phyloP scores from a whole-genome alignment of 805 yeast genomes.

The Candida cerambycidarum region DNA sequence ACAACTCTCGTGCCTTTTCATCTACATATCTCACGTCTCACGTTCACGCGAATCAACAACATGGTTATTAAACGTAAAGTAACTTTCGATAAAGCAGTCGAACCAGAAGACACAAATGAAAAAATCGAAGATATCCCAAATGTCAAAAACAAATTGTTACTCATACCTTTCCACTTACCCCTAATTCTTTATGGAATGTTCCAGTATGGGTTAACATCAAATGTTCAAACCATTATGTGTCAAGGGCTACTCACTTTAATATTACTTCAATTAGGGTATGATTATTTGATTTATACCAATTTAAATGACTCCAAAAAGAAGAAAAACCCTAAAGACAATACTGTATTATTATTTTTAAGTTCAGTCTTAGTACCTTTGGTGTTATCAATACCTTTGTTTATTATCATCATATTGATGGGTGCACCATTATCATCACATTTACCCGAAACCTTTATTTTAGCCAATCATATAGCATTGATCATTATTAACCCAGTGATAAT shows the following conservation, averaged over 20 bases:
- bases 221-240: conserved; percentile 22
- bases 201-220: conserved; percentile 26
- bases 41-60: neutral
- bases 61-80: conserved; percentile 14
- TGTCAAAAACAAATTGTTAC: conserved; percentile 8
- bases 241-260: conserved; percentile 26
- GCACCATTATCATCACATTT: conserved; percentile 66
- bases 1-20: too few species aligned
- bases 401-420: conserved; percentile 63
- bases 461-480: conserved; percentile 61
- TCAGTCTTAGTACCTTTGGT: conserved; percentile 30
- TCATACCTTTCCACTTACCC: conserved; percentile 32
- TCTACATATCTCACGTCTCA: neutral
- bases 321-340: conserved; percentile 16
- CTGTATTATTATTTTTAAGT: conserved; percentile 25
- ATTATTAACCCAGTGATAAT: conserved; percentile 65
- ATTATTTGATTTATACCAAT: conserved; percentile 17
- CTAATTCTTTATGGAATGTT: conserved; percentile 30
- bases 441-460: conserved; percentile 56
- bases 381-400: conserved; percentile 39
- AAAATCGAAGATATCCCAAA: conserved; percentile 10
- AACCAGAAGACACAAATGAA: conserved; percentile 8
- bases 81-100: conserved; percentile 13
- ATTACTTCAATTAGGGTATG: conserved; percentile 25
- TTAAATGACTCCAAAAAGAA: conserved; percentile 1